Conservation (phyloP, 345 rosid genomes). For the Microthlaspi erraticum region DNA sequence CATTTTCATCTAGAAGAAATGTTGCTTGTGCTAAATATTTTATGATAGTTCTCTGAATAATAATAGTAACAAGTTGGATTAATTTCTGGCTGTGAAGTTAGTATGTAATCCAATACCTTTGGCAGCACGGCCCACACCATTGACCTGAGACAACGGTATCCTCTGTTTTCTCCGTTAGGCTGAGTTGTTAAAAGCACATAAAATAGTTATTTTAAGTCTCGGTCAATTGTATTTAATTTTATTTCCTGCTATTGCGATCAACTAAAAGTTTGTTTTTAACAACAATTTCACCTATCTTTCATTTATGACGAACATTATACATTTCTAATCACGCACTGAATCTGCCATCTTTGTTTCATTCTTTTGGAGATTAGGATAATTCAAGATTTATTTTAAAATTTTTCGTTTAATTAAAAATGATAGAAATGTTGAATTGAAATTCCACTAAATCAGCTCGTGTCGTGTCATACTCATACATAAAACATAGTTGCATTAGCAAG, state of each 20-base stretch:
- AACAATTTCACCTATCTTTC: not conserved
- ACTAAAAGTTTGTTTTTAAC: not conserved
- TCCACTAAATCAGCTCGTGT: constrained; percentile 13
- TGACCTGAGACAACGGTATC: constrained; percentile 36
- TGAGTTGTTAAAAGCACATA: constrained; percentile 24
- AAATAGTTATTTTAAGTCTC: not conserved
- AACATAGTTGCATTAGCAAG: constrained; percentile 13
- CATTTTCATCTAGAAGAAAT: constrained; percentile 47
- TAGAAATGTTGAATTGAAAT: not conserved
- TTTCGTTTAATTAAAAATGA: not conserved
- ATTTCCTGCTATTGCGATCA: not conserved
- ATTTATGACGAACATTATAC: not conserved
- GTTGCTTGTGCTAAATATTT: constrained; percentile 38
- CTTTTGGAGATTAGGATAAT: not conserved
- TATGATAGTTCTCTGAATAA: constrained; percentile 14
- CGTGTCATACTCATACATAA: constrained; percentile 7
- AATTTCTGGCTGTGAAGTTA: constrained; percentile 1
- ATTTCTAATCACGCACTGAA: not conserved
- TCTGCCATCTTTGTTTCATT: constrained; percentile 1
- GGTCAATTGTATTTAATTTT: not conserved
- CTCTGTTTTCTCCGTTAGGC: constrained; percentile 41
- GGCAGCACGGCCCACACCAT: constrained; percentile 29
- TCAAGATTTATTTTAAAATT: not conserved
- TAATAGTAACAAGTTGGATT: constrained; percentile 15
- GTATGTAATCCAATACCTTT: constrained; percentile 28